Conservation (phyloP, 2,329 filamentous ascomycete species). For the Fusarium transvaalense region DNA sequence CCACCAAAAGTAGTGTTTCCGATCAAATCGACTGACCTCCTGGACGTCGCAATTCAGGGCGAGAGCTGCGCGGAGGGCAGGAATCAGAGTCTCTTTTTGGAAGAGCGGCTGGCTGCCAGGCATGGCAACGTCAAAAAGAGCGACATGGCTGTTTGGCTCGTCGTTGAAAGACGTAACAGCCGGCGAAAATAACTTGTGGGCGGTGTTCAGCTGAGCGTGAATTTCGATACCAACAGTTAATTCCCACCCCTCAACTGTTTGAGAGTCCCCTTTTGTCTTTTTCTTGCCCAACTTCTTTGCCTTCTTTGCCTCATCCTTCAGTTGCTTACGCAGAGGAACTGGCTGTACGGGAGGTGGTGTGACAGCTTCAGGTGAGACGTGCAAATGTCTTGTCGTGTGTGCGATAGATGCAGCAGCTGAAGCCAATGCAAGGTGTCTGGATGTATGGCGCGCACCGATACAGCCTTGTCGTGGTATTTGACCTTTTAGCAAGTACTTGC, state of each 20-base stretch:
- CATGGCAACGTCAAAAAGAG: constrained; percentile 88
- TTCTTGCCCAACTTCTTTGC: constrained; percentile 73
- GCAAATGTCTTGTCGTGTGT: constrained; percentile 46
- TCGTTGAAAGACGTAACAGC: constrained; percentile 74
- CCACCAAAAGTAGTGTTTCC: constrained; percentile 99
- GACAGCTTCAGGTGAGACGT: constrained; percentile 49
- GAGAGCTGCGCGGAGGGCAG: constrained; percentile 89
- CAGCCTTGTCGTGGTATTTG: constrained; percentile 60
- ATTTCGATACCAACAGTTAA: constrained; percentile 97
- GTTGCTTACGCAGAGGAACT: constrained; percentile 75
- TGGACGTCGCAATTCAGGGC: constrained; percentile 86
- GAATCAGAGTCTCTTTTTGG: constrained; percentile 84
- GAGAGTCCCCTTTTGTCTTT: constrained; percentile 60
- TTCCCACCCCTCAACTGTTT: constrained; percentile 81
- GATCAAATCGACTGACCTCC: constrained; percentile 83
- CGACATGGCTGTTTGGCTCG: constrained; percentile 85
- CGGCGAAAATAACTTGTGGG: constrained; percentile 88
- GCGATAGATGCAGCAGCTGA: constrained; percentile 22
- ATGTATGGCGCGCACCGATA: constrained; percentile 43
- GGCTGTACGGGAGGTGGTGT: constrained; percentile 38
- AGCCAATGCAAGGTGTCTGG: constrained; percentile 31
- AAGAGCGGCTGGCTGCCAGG: constrained; percentile 91
- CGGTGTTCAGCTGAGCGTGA: constrained; percentile 93
- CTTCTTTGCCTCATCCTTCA: constrained; percentile 78
- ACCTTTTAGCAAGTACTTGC: constrained; percentile 64